Base-by-base conservation (phyloP, 2,329 filamentous ascomycete species). In the Colletotrichum falcatum region DNA sequence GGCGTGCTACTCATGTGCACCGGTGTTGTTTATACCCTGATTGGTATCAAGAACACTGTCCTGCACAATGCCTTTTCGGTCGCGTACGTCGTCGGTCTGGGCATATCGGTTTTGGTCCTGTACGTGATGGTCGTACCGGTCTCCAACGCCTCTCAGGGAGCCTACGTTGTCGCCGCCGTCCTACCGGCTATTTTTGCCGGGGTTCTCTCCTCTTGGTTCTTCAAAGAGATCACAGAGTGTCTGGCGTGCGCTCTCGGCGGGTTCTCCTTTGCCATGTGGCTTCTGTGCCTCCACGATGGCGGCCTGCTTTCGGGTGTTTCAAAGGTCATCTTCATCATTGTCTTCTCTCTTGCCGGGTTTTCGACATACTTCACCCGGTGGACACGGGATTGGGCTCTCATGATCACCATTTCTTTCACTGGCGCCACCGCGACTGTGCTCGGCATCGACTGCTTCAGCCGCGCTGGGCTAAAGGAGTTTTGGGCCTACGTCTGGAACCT, bases 401-500 rank as follows among this genome's bases (percentile, higher is more conserved):
- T 98, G 46, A 84, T 84, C 16, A 89, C 89, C 58, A 94, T 94
- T 16, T 89, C 95, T 0, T 97, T 98, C 77, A 87, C 90, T 5
- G 95, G 95, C 9, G 91, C 94, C 4, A 97, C 94, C 0, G 89
- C 89, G 3, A 85, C 92, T 0, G 88, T 97, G 18, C 81, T 98
- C 2, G 95, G 95, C 2, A 92, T 98, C 68, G 95, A 98, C 79
- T 97, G 94, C 80, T 97, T 95, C 76, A 95, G 91, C 76, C 86
- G 90, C 72, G 94, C 94, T n/a, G 95, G 95, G 0, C 83, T 97
- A 75, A 98, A 97, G 79, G 95, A 98, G 79, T 98, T 98, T 75
- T 98, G 95, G 95, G 87, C 94, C 7, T 98, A 97, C 78, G 86
- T 97, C 46, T 98, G 95, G 95, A 84, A 83, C 55, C 81, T 98